A percentile compares a stretch with the other conserved stretches of the same genome.
phyloP scores from a whole-genome alignment of 169 alveolate species.

The Perkinsus marinus region DNA sequence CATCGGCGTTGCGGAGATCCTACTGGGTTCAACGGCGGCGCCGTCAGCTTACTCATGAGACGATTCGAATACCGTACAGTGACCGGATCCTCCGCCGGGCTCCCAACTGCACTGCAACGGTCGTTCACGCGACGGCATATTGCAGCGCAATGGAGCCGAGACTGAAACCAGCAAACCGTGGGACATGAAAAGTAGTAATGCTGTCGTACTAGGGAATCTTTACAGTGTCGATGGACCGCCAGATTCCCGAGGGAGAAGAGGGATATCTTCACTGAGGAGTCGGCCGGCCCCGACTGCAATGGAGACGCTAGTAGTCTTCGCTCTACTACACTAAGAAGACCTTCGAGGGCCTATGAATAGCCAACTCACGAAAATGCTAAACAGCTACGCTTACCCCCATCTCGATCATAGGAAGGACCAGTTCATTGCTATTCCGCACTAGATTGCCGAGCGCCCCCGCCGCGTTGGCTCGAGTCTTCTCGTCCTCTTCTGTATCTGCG shows the following conservation, averaged over 20 bases:
- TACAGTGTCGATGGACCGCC: constrained; percentile 56
- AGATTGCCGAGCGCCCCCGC: constrained; percentile 81
- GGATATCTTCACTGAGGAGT: constrained; percentile 60
- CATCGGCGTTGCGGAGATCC: neutral
- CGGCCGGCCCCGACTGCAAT: constrained; percentile 32
- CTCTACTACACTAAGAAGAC: constrained; percentile 48
- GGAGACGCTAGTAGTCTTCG: constrained; percentile 28
- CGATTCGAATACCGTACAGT: neutral
- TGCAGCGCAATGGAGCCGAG: neutral
- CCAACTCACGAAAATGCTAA: neutral
- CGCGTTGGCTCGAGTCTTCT: constrained; percentile 75
- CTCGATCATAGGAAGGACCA: constrained; percentile 43
- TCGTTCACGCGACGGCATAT: neutral
- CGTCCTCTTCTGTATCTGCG: constrained; percentile 49
- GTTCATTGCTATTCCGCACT: constrained; percentile 60
- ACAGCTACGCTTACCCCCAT: constrained; percentile 12
- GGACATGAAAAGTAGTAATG: neutral
- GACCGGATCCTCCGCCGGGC: neutral
- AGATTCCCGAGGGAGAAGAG: constrained; percentile 69
- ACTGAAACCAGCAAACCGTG: neutral
- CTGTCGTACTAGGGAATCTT: constrained; percentile 34
- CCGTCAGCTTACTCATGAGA: neutral
- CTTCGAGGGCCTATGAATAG: constrained; percentile 37
- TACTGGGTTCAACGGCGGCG: neutral
- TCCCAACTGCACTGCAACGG: neutral